These are phyloP conservation scores for Aquanectria penicillioides DNA, from an alignment of 2,329 filamentous ascomycete genomes.

Conservation along the genomic window DNA sequence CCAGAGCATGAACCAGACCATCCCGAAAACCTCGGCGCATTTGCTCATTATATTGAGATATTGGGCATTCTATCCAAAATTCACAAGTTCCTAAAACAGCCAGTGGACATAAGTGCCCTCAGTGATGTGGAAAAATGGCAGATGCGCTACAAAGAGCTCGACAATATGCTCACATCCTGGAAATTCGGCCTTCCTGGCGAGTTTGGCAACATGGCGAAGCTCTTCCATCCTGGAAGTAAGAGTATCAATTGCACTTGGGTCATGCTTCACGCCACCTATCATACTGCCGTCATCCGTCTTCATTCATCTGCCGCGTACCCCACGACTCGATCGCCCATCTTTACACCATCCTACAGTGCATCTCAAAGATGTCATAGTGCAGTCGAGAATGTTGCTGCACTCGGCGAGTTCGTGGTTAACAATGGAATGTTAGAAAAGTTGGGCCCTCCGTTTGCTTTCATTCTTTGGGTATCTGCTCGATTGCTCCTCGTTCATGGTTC, in stretches of 20 bases:
- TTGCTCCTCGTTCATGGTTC: slow-evolving; percentile 89
- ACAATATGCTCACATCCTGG: slow-evolving; percentile 82
- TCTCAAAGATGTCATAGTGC: slow-evolving; percentile 84
- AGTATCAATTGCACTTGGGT: slow-evolving; percentile 84
- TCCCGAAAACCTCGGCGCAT: slow-evolving; percentile 85
- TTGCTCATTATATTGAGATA: slow-evolving; percentile 91
- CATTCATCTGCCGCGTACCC: slow-evolving; percentile 95
- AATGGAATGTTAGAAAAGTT: slow-evolving; percentile 81
- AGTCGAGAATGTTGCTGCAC: slow-evolving; percentile 82
- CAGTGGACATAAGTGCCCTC: slow-evolving; percentile 86
- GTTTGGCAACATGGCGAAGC: slow-evolving; percentile 83
- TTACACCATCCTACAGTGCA: slow-evolving; percentile 87
- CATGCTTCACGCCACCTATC: slow-evolving; percentile 90
- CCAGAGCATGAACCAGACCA: slow-evolving; percentile 73
- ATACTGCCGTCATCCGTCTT: slow-evolving; percentile 88
- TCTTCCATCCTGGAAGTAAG: slow-evolving; percentile 77
- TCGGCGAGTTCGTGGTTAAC: slow-evolving; percentile 81
- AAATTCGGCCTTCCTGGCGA: slow-evolving; percentile 85
- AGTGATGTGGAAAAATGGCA: slow-evolving; percentile 93
- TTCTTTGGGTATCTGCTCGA: slow-evolving; percentile 89
- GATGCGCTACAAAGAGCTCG: slow-evolving; percentile 84
- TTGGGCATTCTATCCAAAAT: slow-evolving; percentile 87
- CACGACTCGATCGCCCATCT: slow-evolving; percentile 86
- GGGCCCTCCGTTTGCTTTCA: slow-evolving; percentile 91
- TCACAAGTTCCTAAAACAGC: slow-evolving; percentile 87